Base-by-base conservation (phyloP, 2,329 filamentous ascomycete species). In the Hypomyces perniciosus region DNA sequence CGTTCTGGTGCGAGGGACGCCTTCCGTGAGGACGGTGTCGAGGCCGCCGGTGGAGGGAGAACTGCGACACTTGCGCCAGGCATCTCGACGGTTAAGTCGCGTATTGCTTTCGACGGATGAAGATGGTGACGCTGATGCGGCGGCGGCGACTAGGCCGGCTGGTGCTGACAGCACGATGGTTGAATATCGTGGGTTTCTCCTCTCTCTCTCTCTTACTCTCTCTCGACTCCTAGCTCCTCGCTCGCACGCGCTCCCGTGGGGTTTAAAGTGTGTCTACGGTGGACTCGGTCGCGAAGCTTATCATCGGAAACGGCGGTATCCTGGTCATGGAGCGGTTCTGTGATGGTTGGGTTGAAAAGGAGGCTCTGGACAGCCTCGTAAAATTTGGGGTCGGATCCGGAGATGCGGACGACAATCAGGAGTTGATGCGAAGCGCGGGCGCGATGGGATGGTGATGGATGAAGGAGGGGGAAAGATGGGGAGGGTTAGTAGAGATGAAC, bases 1-100 rank as follows among this genome's bases (percentile, higher is more conserved):
- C 95, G 92, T 77, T 97, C 93, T 51, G 91, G 90, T 62, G 83
- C 85, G 62, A 85, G 74, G 55, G 86, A 78, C 59, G 85, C 72
- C 74, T 95, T 95, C 72, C 88, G 84, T 65, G 85, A 79, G 62
- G 81, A 80, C 67, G 86, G 80, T 65, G 84, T 81, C 66, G 89
- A 81, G 65, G 82, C 75, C 65, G 81, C 79, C 62, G 81, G 71
- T 65, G 86, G 75, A 62, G 83, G 73, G 61, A 79, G 75, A 61
- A 81, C 77, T 62, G 84, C 83, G 72, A 85, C 80, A 69, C 73
- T 80, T 68, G 84, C 80, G 74, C 81, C 83, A 67, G 85, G 84
- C 85, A 89, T 89, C 60, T 75, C 77, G 72, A 66, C 61, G 64
- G 61, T 58, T 62, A 61, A 62, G 63, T 71, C 62, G 64, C 61